Percentiles rank a stretch among this genome's conserved stretches.
phyloP scores from a whole-genome alignment of 2,329 filamentous ascomycete species.

The Epicoccum sorghinum region DNA sequence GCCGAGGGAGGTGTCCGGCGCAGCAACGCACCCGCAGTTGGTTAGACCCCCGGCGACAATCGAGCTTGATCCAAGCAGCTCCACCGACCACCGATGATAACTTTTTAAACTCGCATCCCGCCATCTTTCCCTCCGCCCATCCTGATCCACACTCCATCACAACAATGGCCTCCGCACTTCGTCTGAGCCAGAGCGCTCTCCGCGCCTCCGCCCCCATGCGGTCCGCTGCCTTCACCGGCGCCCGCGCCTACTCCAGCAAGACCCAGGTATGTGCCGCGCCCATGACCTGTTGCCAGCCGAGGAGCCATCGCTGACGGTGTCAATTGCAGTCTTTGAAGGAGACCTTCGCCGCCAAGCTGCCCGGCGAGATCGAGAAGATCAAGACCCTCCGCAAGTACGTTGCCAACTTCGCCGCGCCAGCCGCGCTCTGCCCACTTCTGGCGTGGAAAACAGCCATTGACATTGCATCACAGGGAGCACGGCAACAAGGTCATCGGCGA shows the following conservation, averaged over 20 bases:
- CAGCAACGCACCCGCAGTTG: not conserved
- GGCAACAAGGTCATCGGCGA: constrained; percentile 95
- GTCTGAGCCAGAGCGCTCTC: constrained; percentile 80
- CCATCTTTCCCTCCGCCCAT: constrained; percentile 22
- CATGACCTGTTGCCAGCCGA: not conserved
- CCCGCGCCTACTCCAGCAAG: constrained; percentile 93
- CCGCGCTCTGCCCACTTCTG: not conserved
- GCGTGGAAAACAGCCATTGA: constrained; percentile 25
- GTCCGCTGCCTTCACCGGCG: constrained; percentile 78
- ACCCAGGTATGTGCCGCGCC: constrained; percentile 68
- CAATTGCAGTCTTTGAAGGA: constrained; percentile 86
- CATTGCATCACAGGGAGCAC: constrained; percentile 71
- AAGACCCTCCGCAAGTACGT: constrained; percentile 94
- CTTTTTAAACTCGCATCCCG: constrained; percentile 37
- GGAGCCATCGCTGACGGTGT: constrained; percentile 33
- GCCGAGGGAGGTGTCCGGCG: constrained; percentile 4
- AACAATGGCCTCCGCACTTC: constrained; percentile 83
- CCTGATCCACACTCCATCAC: constrained; percentile 41
- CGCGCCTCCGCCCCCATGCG: constrained; percentile 71
- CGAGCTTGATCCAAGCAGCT: constrained; percentile 12
- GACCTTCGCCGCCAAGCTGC: constrained; percentile 93
- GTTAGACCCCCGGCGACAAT: constrained; percentile 1
- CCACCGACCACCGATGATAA: constrained; percentile 36
- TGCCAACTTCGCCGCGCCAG: not conserved
- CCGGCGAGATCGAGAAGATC: constrained; percentile 98